Base-by-base conservation (phyloP, 352 stramenopile genomes). In the Globisporangium paroecandrum region DNA sequence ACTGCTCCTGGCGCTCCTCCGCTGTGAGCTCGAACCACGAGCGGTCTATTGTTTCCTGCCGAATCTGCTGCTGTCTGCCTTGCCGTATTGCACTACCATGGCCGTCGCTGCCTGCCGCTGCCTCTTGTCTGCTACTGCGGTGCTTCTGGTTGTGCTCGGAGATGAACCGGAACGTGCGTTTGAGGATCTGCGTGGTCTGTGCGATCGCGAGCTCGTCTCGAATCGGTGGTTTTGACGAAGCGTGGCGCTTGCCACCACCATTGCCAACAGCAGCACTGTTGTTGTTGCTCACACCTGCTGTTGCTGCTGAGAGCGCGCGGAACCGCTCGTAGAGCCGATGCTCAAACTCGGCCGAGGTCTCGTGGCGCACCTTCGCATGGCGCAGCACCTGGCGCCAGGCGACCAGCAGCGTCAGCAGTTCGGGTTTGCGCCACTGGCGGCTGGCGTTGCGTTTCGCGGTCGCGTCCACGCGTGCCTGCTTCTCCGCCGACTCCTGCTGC, bases 151-250 rank as follows among this genome's bases (percentile, higher is more conserved):
- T 64, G 27, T 56, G 64, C 29, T 62, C 55, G 8, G 29, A 62
- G 22, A 64, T 64, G 13, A 64, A 64, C 20, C 58, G 58, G 9
- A 56, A 64, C 13, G 58, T 64, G 38, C 58, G 58, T 24, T 64
- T 64, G 13, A 64, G 58, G 5, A 55, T 27, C 58, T 64, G 43
- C 12, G 24, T 43, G 13, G 43, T 18, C 24, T 64, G 58, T 18
- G 18, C 10, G 22, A 64, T 27, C 38, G 58, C 22, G 22, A 15
- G 20, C 6, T 10, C 22, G 15, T 64, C 58, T 55, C 24, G 58
- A 1, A 38, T 12, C 6, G 24, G 15, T 4, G 0, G 20, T 57
- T 24, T 20, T 20, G 24, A 8, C 8, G 12, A 20, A 57, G 12
- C 8, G 7, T 24, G 32, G 10, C 1, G 10, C 6, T 13, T 43